Evolutionary conservation across 2,329 filamentous ascomycete species (phyloP).

Genomic region (Oidium heveae): DNA sequence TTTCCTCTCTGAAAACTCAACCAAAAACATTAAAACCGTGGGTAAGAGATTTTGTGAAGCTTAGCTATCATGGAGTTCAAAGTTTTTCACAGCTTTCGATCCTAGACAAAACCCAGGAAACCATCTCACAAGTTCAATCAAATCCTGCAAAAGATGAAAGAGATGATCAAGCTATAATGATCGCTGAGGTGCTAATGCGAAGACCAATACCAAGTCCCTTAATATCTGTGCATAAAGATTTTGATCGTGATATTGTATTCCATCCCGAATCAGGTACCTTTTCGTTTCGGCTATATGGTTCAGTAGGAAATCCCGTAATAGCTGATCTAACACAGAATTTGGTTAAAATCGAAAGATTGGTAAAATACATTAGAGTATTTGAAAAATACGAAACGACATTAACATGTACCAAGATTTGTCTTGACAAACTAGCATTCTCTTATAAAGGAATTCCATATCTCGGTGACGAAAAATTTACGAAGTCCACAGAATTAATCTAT

Average conservation of each 20-base stretch:
- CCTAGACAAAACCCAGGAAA: background rate
- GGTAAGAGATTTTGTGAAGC: conserved; percentile 31
- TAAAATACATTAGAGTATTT: conserved; percentile 43
- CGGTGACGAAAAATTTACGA: background rate
- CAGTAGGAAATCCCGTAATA: conserved; percentile 12
- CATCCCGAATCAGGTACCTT: conserved; percentile 10
- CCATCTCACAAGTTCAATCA: background rate
- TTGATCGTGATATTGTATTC: conserved; percentile 14
- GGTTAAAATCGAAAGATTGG: conserved; percentile 40
- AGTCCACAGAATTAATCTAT: conserved; percentile 15
- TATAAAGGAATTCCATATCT: conserved; percentile 23
- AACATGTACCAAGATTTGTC: conserved; percentile 29
- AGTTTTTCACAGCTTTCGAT: background rate
- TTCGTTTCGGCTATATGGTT: conserved; percentile 12
- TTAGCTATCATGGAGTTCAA: conserved; percentile 23
- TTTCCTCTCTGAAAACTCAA: conserved; percentile 8
- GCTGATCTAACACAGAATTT: conserved; percentile 10
- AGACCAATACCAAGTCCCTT: conserved; percentile 8
- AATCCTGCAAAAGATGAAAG: conserved; percentile 1
- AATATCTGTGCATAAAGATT: conserved; percentile 9
- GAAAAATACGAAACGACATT: conserved; percentile 28
- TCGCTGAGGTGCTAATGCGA: conserved; percentile 13
- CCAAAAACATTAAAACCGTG: conserved; percentile 17
- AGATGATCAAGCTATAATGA: conserved; percentile 9
- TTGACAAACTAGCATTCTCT: conserved; percentile 40